Percentiles rank a stretch among this genome's conserved stretches.
phyloP scores from a whole-genome alignment of 768 basidiomycete species.

The Suillus placidus region DNA sequence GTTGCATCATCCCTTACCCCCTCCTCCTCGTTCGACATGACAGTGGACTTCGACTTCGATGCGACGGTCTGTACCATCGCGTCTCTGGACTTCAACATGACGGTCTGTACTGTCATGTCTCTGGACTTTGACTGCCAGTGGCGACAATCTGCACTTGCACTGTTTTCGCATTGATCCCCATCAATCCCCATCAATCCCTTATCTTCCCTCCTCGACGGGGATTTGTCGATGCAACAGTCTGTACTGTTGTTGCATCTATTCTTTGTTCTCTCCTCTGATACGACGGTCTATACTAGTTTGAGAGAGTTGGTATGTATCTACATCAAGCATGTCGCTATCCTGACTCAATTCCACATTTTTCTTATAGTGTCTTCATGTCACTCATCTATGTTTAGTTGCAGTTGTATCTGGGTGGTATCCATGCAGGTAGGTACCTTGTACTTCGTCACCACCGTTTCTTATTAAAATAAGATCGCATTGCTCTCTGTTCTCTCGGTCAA shows the following conservation, averaged over 20 bases:
- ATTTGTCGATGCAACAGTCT: no score
- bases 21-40: background rate
- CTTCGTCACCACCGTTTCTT: background rate
- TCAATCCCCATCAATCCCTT: no score
- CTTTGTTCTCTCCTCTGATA: no score
- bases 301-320: background rate
- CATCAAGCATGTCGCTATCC: background rate
- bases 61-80: background rate
- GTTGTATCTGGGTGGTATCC: background rate
- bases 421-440: background rate
- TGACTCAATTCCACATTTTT: background rate
- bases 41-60: background rate
- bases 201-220: no score
- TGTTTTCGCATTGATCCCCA: no score
- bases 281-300: no score
- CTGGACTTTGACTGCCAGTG: no score
- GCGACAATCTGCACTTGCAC: no score
- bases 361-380: background rate
- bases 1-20: background rate
- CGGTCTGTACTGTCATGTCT: no score
- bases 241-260: no score
- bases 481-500: no score
- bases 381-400: background rate
- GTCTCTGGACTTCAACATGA: no score
- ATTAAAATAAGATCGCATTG: background rate